These are phyloP conservation scores for Penicillium hesseltinei DNA, from an alignment of 2,329 filamentous ascomycete genomes.

Conservation along the genomic window DNA sequence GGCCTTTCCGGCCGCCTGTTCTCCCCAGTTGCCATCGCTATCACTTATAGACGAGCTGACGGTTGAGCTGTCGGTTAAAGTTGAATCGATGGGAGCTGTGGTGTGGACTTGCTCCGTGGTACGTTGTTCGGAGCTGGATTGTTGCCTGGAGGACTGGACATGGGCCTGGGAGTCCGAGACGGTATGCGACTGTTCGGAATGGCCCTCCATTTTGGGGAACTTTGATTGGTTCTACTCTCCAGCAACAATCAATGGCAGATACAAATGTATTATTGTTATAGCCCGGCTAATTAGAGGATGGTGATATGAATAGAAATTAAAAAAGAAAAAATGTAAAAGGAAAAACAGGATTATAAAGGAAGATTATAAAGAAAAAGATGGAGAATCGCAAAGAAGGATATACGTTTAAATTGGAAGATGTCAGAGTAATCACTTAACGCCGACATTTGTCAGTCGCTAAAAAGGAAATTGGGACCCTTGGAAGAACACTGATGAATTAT, in stretches of 20 bases:
- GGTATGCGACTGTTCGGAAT: slow-evolving; percentile 13
- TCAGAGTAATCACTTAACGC: neutral
- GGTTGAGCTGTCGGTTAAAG: slow-evolving; percentile 17
- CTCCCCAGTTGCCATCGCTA: slow-evolving; percentile 60
- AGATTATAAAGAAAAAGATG: neutral
- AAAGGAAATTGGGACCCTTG: neutral
- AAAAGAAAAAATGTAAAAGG: neutral
- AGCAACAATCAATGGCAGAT: slow-evolving; percentile 9
- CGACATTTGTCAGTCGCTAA: slow-evolving; percentile 7
- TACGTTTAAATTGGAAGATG: neutral
- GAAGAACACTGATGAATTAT: too few species aligned
- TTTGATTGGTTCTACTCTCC: slow-evolving; percentile 6
- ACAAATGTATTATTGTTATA: slow-evolving; percentile 13
- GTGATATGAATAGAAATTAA: neutral
- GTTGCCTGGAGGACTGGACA: neutral
- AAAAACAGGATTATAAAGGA: neutral
- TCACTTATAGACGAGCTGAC: slow-evolving; percentile 19
- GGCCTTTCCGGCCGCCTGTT: slow-evolving; percentile 56
- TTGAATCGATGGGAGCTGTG: slow-evolving; percentile 9
- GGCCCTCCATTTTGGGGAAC: slow-evolving; percentile 20
- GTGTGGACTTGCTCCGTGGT: slow-evolving; percentile 2
- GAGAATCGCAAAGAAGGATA: neutral
- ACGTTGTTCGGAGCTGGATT: neutral
- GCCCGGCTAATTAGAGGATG: neutral
- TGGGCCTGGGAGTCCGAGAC: slow-evolving; percentile 12